Evolutionary conservation across 768 basidiomycete genomes (phyloP).

Genomic region (Fomitopsis pulvina): DNA sequence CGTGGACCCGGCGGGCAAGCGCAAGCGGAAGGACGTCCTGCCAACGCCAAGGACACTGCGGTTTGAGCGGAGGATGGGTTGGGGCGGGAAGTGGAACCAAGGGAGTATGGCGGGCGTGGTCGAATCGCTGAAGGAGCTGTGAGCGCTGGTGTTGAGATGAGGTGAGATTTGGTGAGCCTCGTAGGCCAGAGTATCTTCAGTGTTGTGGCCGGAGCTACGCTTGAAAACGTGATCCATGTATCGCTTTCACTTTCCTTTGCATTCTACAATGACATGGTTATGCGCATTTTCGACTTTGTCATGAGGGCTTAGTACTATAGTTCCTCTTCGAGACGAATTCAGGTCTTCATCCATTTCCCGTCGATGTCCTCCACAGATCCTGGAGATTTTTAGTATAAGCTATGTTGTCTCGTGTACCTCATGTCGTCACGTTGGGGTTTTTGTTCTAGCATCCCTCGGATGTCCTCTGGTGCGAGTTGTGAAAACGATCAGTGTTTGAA

Average conservation of each 20-base stretch:
- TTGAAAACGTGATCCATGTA: not conserved
- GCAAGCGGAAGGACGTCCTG: constrained; percentile 4
- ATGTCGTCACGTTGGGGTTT: too few species aligned
- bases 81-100: constrained; percentile 20
- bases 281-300: too few species aligned
- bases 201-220: not conserved
- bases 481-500: too few species aligned
- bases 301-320: too few species aligned
- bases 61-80: constrained; percentile 20
- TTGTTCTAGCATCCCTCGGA: too few species aligned
- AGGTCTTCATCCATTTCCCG: too few species aligned
- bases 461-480: too few species aligned
- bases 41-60: constrained; percentile 18
- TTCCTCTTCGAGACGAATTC: too few species aligned
- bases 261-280: not conserved
- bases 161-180: not conserved
- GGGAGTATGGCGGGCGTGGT: constrained; percentile 16
- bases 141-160: not conserved
- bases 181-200: not conserved
- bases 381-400: too few species aligned
- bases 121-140: constrained; percentile 15
- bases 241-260: not conserved
- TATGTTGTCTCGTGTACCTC: too few species aligned
- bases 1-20: not conserved
- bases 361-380: too few species aligned